Conservation (phyloP, 2,329 filamentous ascomycete genomes). For the Neonectria sp. region DNA sequence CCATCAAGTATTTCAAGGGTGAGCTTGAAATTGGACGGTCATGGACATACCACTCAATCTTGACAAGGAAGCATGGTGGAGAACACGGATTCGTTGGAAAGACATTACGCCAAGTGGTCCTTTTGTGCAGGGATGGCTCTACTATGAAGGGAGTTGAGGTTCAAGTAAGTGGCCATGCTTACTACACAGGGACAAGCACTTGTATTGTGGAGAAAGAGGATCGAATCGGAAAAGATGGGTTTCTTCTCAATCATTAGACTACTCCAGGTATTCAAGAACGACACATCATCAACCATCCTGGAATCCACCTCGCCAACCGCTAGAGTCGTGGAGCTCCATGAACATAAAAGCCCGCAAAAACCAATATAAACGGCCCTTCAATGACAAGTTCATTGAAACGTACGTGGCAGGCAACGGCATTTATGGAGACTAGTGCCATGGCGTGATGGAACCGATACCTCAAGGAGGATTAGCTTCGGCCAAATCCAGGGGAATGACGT, state of each 20-base stretch:
- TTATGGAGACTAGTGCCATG: too few relatives aligned
- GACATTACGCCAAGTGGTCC: background rate
- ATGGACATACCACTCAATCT: slow-evolving; percentile 17
- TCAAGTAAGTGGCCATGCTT: slow-evolving; percentile 5
- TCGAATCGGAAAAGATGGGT: slow-evolving; percentile 3
- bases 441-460: too few relatives aligned
- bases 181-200: slow-evolving; percentile 9
- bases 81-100: slow-evolving; percentile 4
- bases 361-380: too few relatives aligned
- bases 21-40: slow-evolving; percentile 12
- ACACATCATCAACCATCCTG: too few relatives aligned
- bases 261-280: too few relatives aligned
- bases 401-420: too few relatives aligned
- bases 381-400: background rate
- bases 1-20: slow-evolving; percentile 3
- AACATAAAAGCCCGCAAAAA: too few relatives aligned
- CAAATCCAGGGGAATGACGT: too few relatives aligned
- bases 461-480: too few relatives aligned
- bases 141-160: slow-evolving; percentile 5
- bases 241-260: background rate
- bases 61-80: background rate
- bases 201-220: slow-evolving; percentile 15
- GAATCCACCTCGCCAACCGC: too few relatives aligned
- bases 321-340: too few relatives aligned
- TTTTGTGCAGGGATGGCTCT: background rate